These are phyloP conservation scores for Fusarium chlamydosporum DNA, from an alignment of 2,329 filamentous ascomycete species.

Conservation along the genomic window DNA sequence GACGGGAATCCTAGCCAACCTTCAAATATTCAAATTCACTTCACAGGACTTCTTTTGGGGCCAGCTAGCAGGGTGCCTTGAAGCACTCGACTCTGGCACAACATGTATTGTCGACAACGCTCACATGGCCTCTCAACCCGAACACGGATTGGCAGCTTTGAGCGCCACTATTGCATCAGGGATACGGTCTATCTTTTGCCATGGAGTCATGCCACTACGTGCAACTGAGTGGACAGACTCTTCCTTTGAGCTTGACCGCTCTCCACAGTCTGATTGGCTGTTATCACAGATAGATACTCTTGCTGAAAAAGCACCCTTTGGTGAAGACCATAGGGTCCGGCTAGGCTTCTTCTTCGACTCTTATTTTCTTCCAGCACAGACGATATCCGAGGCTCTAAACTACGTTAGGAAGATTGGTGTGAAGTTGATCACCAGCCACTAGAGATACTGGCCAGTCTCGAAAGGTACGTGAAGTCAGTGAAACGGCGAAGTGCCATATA, in stretches of 20 bases:
- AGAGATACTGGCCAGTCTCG: conserved; percentile 21
- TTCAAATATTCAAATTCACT: conserved; percentile 16
- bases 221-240: conserved; percentile 6
- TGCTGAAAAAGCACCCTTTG: conserved; percentile 8
- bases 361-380: neutral
- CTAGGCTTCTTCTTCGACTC: conserved; percentile 16
- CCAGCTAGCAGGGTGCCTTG: conserved; percentile 9
- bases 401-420: neutral
- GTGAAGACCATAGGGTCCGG: conserved; percentile 1
- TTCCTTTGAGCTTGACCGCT: conserved; percentile 14
- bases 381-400: neutral
- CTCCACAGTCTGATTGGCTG: conserved; percentile 13
- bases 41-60: conserved; percentile 12
- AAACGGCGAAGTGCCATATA: rapidly evolving
- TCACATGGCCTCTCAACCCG: neutral
- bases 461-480: neutral
- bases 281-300: conserved; percentile 3
- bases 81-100: conserved; percentile 13
- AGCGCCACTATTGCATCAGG: conserved; percentile 7
- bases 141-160: neutral
- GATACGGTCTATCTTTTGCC: neutral
- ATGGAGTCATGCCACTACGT: conserved; percentile 12
- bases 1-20: neutral
- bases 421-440: conserved; percentile 16
- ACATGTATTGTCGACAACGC: conserved; percentile 21